Base-by-base conservation (phyloP, 208 protist species). In the Strigomonas culicis region DNA sequence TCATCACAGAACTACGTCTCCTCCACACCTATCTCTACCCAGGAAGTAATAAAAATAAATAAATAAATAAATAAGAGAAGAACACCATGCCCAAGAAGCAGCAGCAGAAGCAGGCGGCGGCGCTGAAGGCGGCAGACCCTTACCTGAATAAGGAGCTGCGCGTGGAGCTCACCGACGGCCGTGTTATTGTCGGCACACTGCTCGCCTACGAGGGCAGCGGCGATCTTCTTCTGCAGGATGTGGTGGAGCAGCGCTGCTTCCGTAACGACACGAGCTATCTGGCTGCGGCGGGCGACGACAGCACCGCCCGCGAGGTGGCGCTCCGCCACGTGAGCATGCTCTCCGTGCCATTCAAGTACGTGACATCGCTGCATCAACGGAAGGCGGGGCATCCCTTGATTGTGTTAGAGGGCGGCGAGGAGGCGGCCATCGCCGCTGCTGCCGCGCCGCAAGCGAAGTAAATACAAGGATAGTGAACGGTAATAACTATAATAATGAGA, bases 61-160 rank as follows among this genome's bases (percentile, higher is more conserved):
- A 65, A 55, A 49, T 17, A 43, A 62, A 13, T 31, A 43, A 62
- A 7, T 47, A 10, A 62, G 10, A 62, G 30, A 24, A 47, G 36
- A 71, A 2, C 59, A 43, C 31, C n/a, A 68, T 68, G 66, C 43
- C 58, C 55, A 15, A 28, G 36, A 75, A 66, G 47, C 24, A 61
- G 0, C 13, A 17, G 41, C 60, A 52, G 52, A 43, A 39, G 65
- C 28, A 39, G 43, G 32, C 36, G 0, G 4, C n/a, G 17, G 19
- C 28, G n/a, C 58, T 24, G 0, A 25, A 21, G 31, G 58, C 4
- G 0, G 52, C 47, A 11, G 24, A 71, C 41, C 80, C 82, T 2
- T 94, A 91, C 61, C 72, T 92, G 25, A 79, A 79, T 39, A 75
- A 73, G 11, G 88, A 94, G 72, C 58, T 94, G 17, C 88, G 88